These are phyloP conservation scores for Globisporangium acanthophoron DNA, from an alignment of 352 stramenopile genomes.

Conservation along the genomic window DNA sequence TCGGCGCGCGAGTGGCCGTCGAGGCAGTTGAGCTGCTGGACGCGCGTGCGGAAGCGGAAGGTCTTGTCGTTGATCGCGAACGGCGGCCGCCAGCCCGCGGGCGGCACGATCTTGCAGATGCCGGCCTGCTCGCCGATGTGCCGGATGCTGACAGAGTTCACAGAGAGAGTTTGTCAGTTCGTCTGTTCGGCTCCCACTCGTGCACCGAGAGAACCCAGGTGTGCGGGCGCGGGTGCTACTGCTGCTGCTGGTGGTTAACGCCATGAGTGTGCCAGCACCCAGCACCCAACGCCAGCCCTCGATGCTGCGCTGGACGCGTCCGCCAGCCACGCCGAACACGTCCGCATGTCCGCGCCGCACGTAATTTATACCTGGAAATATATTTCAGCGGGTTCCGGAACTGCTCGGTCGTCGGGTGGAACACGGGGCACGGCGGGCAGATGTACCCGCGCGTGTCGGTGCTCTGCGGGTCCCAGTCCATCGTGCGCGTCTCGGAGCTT, in stretches of 20 bases:
- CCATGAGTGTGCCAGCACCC: no score
- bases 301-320: no score
- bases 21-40: conserved; percentile 94
- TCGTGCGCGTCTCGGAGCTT: conserved; percentile 9
- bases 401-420: conserved; percentile 81
- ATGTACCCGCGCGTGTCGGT: conserved; percentile 66
- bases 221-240: no score
- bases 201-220: no score
- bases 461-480: conserved; percentile 67
- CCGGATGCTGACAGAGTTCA: conserved; percentile 52
- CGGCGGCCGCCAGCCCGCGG: conserved; percentile 89
- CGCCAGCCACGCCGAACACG: no score
- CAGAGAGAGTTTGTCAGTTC: neutral
- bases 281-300: no score
- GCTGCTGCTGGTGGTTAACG: neutral
- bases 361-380: conserved; percentile 87
- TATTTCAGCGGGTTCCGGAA: conserved; percentile 91
- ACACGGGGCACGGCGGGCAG: conserved; percentile 81
- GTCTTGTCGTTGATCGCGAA: conserved; percentile 85
- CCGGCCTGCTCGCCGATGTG: conserved; percentile 91
- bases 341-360: neutral
- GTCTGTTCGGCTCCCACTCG: no score
- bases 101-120: conserved; percentile 99
- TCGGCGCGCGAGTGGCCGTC: conserved; percentile 75
- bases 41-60: conserved; percentile 92